Percentiles rank a stretch among this genome's conserved stretches.
These are phyloP conservation scores for Platanthera guangdongensis DNA, from an alignment of 106 monocot genomes.

Conservation along the genomic window DNA sequence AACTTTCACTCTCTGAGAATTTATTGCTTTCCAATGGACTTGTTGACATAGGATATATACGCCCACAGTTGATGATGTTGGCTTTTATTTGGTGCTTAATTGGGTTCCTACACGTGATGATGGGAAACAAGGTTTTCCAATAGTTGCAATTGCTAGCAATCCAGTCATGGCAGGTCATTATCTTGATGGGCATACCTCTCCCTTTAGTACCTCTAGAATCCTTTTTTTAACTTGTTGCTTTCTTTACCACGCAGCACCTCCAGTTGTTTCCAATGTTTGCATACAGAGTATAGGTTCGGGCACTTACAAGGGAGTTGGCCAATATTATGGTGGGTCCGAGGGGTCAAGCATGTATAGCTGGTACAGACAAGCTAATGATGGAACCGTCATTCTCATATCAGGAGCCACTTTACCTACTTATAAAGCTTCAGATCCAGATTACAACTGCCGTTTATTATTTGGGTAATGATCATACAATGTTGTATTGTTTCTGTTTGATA, in stretches of 20 bases:
- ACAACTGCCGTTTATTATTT: conserved; percentile 77
- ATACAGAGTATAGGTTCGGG: conserved; percentile 39
- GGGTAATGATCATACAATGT: conserved; percentile 37
- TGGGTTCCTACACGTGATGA: conserved; percentile 91
- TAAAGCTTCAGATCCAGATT: conserved; percentile 81
- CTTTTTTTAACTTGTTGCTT: not conserved
- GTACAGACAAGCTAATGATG: conserved; percentile 81
- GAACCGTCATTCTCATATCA: conserved; percentile 47
- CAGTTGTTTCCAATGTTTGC: conserved; percentile 63
- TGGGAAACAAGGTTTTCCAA: conserved; percentile 61
- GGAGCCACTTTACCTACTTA: conserved; percentile 65
- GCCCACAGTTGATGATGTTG: conserved; percentile 84
- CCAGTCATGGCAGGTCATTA: conserved; percentile 78
- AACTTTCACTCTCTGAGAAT: not conserved
- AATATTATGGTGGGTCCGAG: conserved; percentile 94
- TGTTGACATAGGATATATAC: conserved; percentile 58
- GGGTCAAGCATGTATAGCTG: conserved; percentile 87
- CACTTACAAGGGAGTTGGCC: conserved; percentile 61
- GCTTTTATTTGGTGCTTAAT: conserved; percentile 48
- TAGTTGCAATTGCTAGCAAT: conserved; percentile 48
- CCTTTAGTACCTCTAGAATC: not conserved
- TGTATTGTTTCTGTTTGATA: not conserved
- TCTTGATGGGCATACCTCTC: not conserved
- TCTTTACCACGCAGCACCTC: conserved; percentile 42
- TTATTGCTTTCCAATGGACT: not conserved